Evolutionary conservation across 2,329 filamentous ascomycete species (phyloP), one percentile per base, ranked within the genome.

Genomic region (Colletotrichum paranaense): DNA sequence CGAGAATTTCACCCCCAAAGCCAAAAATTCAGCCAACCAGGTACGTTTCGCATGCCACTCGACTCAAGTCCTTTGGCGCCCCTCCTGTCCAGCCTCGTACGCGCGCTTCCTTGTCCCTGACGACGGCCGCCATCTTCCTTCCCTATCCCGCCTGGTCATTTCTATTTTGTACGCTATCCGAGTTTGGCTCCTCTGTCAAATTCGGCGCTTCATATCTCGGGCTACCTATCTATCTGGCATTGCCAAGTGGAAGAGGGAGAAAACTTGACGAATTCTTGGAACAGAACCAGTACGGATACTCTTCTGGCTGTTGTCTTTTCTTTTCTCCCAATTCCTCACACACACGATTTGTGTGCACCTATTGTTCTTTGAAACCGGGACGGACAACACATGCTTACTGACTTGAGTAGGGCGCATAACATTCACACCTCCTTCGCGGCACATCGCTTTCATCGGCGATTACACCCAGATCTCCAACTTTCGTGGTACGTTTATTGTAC

Each of bases 41-140:
- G 70, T 73, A 70, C 67, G 70, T 73, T 72, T 73, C 67, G 70
- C 67, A 57, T 66, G 60, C 60, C 49, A 30, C 49, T 73, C 67
- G 67, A 73, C 60, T 60, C 60, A 65, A 49, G n/a, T 70, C 60
- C 28, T 73, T 49, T 70, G 49, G 70, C 70, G 70, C 70, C 70
- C 70, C 70, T 73, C 70, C 70, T 66, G 22, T 57, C 67, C 70
- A 70, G 67, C 67, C 70, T 70, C 62, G 70, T 52, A 38, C 70
- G 67, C 70, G 70, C 70, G 70, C 70, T 73, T 73, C 70, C 60
- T 66, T 70, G 67, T 52, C 30, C 58, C 60, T 57, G 46, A 63
- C 60, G 38, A 35, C 42, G 52, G 57, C 22, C 57, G 52, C 60
- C 70, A 32, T 73, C 55, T 68, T 72, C 46, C 38, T 62, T 49